Conservation (phyloP, 2,329 filamentous ascomycete species). For the Alternaria burnsii region DNA sequence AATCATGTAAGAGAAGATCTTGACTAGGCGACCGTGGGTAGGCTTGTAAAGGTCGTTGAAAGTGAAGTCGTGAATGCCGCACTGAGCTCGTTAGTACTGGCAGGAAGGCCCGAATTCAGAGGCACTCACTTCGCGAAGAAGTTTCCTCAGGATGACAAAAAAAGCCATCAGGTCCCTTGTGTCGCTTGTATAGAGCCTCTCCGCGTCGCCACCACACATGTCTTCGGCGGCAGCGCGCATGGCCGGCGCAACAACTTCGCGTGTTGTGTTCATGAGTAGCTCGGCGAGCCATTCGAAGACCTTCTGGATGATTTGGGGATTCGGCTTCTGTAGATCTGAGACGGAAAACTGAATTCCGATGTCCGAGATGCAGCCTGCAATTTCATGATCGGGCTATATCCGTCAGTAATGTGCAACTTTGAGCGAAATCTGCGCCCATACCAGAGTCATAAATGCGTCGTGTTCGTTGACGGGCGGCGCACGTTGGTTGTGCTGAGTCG, state of each 20-base stretch:
- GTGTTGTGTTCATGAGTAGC: constrained; percentile 89
- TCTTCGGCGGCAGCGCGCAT: constrained; percentile 94
- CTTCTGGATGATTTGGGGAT: constrained; percentile 92
- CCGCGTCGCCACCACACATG: constrained; percentile 81
- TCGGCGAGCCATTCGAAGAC: constrained; percentile 99
- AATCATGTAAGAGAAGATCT: constrained; percentile 97
- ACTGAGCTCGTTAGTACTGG: constrained; percentile 59
- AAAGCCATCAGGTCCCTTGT: constrained; percentile 96
- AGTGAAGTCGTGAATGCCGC: constrained; percentile 91
- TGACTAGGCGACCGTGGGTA: constrained; percentile 86
- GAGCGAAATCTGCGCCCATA: constrained; percentile 31
- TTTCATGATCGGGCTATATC: constrained; percentile 73
- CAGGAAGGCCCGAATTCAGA: neutral
- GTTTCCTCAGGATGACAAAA: constrained; percentile 80
- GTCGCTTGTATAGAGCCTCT: constrained; percentile 80
- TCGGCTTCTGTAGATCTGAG: constrained; percentile 90
- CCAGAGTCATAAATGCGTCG: constrained; percentile 62
- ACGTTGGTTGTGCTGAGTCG: constrained; percentile 51
- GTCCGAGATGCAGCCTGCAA: constrained; percentile 95
- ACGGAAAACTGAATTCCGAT: constrained; percentile 91
- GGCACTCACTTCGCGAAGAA: constrained; percentile 70
- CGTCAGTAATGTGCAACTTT: constrained; percentile 25
- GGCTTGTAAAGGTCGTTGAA: constrained; percentile 93
- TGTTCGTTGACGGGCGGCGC: constrained; percentile 54
- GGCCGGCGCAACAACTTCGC: constrained; percentile 90